Evolutionary conservation across 208 protist genomes (phyloP), one percentile per base, ranked within the genome.

Genomic region (Leishmania mexicana): DNA sequence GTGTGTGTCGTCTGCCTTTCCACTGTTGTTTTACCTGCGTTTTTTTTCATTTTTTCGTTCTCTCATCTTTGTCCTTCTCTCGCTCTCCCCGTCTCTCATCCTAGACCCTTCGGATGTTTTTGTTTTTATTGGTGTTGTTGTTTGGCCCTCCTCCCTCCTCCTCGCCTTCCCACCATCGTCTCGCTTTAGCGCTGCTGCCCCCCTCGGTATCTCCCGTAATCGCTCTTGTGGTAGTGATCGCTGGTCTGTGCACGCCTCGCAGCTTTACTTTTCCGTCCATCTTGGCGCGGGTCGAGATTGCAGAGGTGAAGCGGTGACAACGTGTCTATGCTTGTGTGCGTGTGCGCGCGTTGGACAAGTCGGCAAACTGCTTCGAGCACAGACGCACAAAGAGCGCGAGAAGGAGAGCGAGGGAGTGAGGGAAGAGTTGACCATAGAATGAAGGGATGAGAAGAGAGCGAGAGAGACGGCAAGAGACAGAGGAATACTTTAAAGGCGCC

Each of bases 41-140:
- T 85, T 57, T 79, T 57, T 8, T 51, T 58, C 21, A 60, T 81
- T 54, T 81, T 54, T n/a, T 51, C 45, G 19, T 38, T 24, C 35
- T 51, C 49, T 57, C 53, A 24, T 81, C 19, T 68, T 77, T 73
- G 15, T 47, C 62, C 31, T 35, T 72, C 35, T 45, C 47, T 83
- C 58, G 17, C 76, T 80, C 60, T 75, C 76, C 45, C 58, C 68
- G 8, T 60, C 49, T 79, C 54, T 83, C 80, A 35, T 80, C 72
- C 8, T 74, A 35, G 17, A 21, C 58, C 42, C 42, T 40, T 78
- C 38, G 35, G 24, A n/a, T 38, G 7, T 77, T 54, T 64, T 7
- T 45, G 8, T 28, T 24, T n/a, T 19, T n/a, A 4, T n/a, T 13
- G 17, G 51, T 54, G 51, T 54, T 54, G 15, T 54, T 21, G 51